phyloP scores from a whole-genome alignment of 2,329 filamentous ascomycete species.

The Colletotrichum sojae region DNA sequence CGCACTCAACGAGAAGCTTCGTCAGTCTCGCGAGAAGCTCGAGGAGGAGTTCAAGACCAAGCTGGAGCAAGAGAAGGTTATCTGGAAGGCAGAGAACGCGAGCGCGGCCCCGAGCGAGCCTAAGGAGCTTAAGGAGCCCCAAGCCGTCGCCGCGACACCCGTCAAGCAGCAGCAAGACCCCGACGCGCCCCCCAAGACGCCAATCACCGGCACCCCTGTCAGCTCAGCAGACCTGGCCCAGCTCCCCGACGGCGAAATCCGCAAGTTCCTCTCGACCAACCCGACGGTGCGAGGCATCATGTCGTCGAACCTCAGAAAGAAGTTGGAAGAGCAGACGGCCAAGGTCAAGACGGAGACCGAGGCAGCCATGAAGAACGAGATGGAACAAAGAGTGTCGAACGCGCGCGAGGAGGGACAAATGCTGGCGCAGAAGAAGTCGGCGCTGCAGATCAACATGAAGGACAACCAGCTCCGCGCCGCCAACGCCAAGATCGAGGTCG shows the following conservation, averaged over 20 bases:
- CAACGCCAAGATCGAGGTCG: conserved; percentile 81
- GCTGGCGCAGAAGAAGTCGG: conserved; percentile 81
- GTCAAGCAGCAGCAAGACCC: conserved; percentile 54
- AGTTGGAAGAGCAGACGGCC: conserved; percentile 76
- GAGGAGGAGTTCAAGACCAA: conserved; percentile 67
- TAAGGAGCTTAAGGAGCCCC: conserved; percentile 38
- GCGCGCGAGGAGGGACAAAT: conserved; percentile 76
- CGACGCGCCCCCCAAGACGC: conserved; percentile 53
- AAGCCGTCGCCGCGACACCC: conserved; percentile 54
- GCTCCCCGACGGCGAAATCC: conserved; percentile 68
- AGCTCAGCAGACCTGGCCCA: conserved; percentile 58
- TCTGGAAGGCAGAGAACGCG: conserved; percentile 70
- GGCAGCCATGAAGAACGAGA: conserved; percentile 60
- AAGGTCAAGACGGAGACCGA: conserved; percentile 71
- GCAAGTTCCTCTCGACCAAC: conserved; percentile 70
- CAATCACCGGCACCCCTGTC: conserved; percentile 49
- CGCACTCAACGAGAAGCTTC: conserved; percentile 77
- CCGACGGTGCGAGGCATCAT: conserved; percentile 71
- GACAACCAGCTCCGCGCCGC: conserved; percentile 77
- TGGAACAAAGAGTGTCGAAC: conserved; percentile 66
- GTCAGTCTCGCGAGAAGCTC: conserved; percentile 69
- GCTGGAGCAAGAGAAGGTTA: conserved; percentile 74
- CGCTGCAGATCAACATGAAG: conserved; percentile 82
- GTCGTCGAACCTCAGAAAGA: conserved; percentile 76
- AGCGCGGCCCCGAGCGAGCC: conserved; percentile 43